phyloP scores from a whole-genome alignment of 2,329 filamentous ascomycete species.

The Penicillium sp. region DNA sequence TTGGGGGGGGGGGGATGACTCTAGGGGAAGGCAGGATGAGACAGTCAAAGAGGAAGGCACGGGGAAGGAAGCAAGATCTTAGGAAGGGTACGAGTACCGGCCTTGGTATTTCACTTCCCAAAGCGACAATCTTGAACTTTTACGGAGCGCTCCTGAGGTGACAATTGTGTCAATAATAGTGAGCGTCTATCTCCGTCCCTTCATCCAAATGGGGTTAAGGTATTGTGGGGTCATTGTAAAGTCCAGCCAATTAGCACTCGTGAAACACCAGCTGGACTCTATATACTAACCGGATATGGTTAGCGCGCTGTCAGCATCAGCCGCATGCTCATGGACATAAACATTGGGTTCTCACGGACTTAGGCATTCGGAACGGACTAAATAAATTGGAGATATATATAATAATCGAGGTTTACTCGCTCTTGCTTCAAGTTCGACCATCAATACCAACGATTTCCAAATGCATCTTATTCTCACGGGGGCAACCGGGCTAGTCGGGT shows the following conservation, averaged over 20 bases:
- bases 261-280: fast-evolving
- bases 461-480: slow-evolving; percentile 61
- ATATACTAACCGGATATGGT: neutral
- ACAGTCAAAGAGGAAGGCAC: too few species aligned
- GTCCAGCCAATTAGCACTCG: neutral
- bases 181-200: neutral
- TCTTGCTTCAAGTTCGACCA: too few species aligned
- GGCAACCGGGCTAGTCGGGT: slow-evolving; percentile 66
- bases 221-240: too few species aligned
- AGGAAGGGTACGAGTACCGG: too few species aligned
- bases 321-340: neutral
- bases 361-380: neutral
- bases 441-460: neutral
- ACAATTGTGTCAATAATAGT: neutral
- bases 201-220: neutral
- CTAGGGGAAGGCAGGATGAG: too few species aligned
- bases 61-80: too few species aligned
- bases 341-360: neutral
- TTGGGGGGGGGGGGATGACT: too few species aligned
- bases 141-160: neutral
- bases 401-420: neutral
- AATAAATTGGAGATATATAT: neutral
- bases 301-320: neutral
- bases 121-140: too few species aligned
- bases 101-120: too few species aligned